Conservation (phyloP, 495 filamentous ascomycete species). For the Thozetella sp. region DNA sequence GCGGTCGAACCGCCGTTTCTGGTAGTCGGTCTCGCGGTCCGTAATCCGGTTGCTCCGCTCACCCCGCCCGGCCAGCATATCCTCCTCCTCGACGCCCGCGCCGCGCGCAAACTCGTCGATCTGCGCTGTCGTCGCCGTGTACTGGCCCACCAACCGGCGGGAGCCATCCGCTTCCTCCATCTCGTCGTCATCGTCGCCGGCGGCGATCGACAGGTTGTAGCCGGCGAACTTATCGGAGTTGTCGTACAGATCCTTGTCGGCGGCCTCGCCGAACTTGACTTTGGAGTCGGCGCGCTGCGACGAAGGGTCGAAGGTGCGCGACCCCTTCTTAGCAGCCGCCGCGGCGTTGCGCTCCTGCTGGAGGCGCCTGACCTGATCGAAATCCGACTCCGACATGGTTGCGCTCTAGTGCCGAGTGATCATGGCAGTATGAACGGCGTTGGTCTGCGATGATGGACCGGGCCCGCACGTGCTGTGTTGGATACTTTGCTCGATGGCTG, state of each 20-base stretch:
- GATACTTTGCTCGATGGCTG: neutral
- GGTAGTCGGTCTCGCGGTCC: conserved; percentile 95
- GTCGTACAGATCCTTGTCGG: conserved; percentile 93
- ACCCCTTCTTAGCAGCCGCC: conserved; percentile 81
- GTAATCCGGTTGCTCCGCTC: conserved; percentile 89
- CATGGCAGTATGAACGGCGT: conserved; percentile 10
- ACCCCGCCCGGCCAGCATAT: conserved; percentile 76
- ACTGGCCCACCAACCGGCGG: conserved; percentile 89
- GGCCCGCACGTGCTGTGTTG: neutral
- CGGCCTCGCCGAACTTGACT: conserved; percentile 90
- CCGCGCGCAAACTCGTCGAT: conserved; percentile 93
- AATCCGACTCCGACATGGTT: conserved; percentile 72
- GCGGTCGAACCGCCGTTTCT: conserved; percentile 90
- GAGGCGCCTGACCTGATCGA: conserved; percentile 78
- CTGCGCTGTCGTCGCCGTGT: conserved; percentile 88
- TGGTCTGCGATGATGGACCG: neutral
- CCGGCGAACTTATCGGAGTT: conserved; percentile 83
- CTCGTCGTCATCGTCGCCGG: conserved; percentile 80
- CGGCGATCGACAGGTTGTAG: conserved; percentile 87
- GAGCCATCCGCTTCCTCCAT: conserved; percentile 75
- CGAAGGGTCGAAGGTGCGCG: conserved; percentile 82
- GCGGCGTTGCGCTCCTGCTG: conserved; percentile 92
- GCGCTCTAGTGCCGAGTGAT: conserved; percentile 7
- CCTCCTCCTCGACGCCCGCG: conserved; percentile 85
- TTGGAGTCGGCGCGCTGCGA: conserved; percentile 90